Evolutionary conservation across 345 rosid genomes (phyloP), one percentile per base, ranked within the genome.

Genomic region (Melaleuca quinquenervia): DNA sequence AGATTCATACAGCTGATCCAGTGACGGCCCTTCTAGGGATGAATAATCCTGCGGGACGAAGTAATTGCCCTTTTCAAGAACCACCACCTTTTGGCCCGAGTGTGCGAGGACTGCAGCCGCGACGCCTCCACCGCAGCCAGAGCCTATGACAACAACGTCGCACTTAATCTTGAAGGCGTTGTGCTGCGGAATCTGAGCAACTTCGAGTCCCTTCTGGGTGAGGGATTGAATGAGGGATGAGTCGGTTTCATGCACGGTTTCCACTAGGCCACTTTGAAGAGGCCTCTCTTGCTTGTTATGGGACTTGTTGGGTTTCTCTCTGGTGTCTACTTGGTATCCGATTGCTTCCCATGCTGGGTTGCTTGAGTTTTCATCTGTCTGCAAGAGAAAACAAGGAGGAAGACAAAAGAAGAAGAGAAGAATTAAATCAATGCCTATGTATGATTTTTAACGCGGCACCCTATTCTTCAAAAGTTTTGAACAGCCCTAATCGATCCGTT

Each of bases 21-120:
- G 24, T 3, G 88, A 86, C 22, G 85, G 85, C 6, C 88, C 88
- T 52, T 86, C 85, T 3, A 86, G 82, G 53, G 85, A 82, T 5
- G 88, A 86, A 41, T 82, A 86, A 20, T 82, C 88, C 20, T 26
- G 48, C 5, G 85, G 82, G 11, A 50, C 82, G 29, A 82, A 86
- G 85, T 86, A 86, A 55, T 86, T 86, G 50, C 88, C 88, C 75
- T 86, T 86, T 45, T 86, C 88, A 2, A 86, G 82, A 45, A 86
- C 85, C 3, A 86, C 52, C 60, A 86, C 88, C 41, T 86, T 86
- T 48, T 50, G 82, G 52, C 88, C 85, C 3, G 88, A 36, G 13
- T 64, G 50, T 9, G 85, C 83, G 4, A 86, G 85, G 36, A 86
- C 82, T 0, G 88, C 88, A 0, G 85, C 85, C 7, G 88, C 88